Base-by-base conservation (phyloP, 495 filamentous ascomycete genomes). In the Venustampulla echinocandica region DNA sequence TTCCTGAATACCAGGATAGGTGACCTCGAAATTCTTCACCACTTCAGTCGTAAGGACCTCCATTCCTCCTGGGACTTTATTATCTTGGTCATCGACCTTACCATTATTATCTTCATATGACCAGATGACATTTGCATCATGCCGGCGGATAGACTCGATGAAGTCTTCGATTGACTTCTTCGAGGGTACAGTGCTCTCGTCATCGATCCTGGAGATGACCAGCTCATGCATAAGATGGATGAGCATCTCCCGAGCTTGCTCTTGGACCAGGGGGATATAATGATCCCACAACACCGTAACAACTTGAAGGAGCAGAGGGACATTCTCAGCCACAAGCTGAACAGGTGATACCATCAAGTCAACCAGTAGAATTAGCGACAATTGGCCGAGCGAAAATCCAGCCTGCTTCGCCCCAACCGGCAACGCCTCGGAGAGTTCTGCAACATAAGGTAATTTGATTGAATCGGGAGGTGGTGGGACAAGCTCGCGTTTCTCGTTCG, bases 191-290 rank as follows among this genome's bases (percentile, higher is more conserved):
- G 79, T 73, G 4, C 74, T 76, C 43, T 80, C 71, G 46, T 95
- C 85, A 47, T 90, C 87, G 35, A 95, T 76, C 47, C 82, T 84
- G 0, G 93, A 92, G 28, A 96, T 89, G 22, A 98, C 84, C 13
- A 98, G 75, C 59, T 97, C 93, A 57, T 98, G 92, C 38, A 98
- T 95, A 7, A 98, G 74, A 69, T 98, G 92, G 24, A 98, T 89
- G 13, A 97, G 75, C 92, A 98, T 95, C 57, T 98, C 92, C 35
- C 90, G 80, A 32, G 92, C 89, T 61, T 97, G 89, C 49, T 97
- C 92, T 56, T 95, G 92, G 1, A 98, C 90, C 10, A 95, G 77
- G n/a, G 86, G 76, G 2, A 82, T 93, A 56, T 97, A 93, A 46
- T 95, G 87, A 59, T 98, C 92, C 92, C 92, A 98, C 10, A 96